These are phyloP conservation scores for Penicillium lagena DNA, from an alignment of 495 filamentous ascomycete species.

Conservation along the genomic window DNA sequence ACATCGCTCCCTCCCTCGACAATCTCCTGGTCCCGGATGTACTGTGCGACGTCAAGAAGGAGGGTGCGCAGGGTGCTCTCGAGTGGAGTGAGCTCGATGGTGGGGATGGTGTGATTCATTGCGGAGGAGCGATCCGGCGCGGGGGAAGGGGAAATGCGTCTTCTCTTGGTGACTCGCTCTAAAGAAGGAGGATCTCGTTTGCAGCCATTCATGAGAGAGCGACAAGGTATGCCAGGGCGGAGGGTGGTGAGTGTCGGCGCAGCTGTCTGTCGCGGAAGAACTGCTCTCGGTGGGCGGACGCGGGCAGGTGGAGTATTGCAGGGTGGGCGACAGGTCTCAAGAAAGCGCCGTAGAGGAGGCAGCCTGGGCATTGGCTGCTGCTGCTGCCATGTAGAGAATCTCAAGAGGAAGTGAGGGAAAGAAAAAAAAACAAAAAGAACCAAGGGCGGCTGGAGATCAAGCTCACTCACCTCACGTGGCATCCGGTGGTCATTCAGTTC, in stretches of 20 bases:
- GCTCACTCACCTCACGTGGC: neutral
- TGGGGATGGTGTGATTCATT: conserved; percentile 25
- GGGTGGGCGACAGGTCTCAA: conserved; percentile 11
- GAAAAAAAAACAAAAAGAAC: neutral
- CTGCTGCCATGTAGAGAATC: conserved; percentile 10
- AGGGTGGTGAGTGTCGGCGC: neutral
- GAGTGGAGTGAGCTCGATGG: conserved; percentile 54
- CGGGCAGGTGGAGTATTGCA: conserved; percentile 7
- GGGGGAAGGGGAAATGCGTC: conserved; percentile 22
- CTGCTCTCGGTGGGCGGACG: conserved; percentile 8
- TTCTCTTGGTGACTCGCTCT: conserved; percentile 25
- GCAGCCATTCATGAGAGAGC: conserved; percentile 24
- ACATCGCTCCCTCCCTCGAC: conserved; percentile 26
- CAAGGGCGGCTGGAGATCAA: neutral
- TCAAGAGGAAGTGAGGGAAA: neutral
- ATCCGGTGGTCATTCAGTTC: too few relatives aligned
- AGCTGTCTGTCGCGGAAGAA: too few relatives aligned
- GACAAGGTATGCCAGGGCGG: conserved; percentile 3
- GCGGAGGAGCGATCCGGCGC: conserved; percentile 4
- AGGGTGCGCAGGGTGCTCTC: conserved; percentile 65
- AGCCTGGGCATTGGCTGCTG: conserved; percentile 17
- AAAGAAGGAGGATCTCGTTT: conserved; percentile 13
- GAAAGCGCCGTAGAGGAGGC: conserved; percentile 8
- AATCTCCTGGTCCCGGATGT: conserved; percentile 52
- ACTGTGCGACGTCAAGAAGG: conserved; percentile 66